A percentile compares a stretch with the other conserved stretches of the same genome.
Evolutionary conservation across 805 yeast genomes (phyloP).

Genomic region (Dipodascopsis uninucleata): DNA sequence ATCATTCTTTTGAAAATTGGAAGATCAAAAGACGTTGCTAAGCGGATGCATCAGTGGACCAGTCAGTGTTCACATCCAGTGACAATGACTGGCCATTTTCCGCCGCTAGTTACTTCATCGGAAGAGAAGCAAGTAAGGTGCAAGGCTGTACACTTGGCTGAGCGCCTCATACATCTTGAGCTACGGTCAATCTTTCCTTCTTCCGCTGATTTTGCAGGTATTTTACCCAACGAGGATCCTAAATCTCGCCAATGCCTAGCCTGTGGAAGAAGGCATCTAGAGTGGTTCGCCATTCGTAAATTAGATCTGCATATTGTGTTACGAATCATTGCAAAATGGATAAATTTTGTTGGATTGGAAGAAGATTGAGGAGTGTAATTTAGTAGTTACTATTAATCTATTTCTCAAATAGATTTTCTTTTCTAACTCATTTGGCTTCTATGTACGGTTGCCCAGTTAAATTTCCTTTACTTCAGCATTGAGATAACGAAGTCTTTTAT

Average conservation of each 20-base stretch:
- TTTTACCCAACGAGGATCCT: too few species aligned
- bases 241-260: conserved; percentile 3
- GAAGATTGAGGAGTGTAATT: too few species aligned
- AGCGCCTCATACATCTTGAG: conserved; percentile 25
- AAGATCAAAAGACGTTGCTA: conserved; percentile 16
- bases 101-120: conserved; percentile 1
- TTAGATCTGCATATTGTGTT: conserved; percentile 9
- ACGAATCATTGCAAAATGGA: conserved; percentile 17
- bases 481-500: too few species aligned
- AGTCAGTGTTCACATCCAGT: conserved; percentile 23
- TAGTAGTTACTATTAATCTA: too few species aligned
- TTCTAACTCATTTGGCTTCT: too few species aligned
- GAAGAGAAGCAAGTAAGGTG: conserved; percentile 1
- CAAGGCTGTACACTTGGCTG: conserved; percentile 25
- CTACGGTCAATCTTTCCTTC: conserved; percentile 18
- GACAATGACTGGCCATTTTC: conserved; percentile 18
- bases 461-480: too few species aligned
- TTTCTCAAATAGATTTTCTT: too few species aligned
- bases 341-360: conserved; percentile 21
- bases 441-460: too few species aligned
- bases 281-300: conserved; percentile 25
- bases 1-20: conserved; percentile 20
- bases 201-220: not conserved
- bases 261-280: conserved; percentile 22
- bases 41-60: conserved; percentile 25